Percentiles rank a stretch among this genome's conserved stretches.
phyloP scores from a whole-genome alignment of 2,329 filamentous ascomycete genomes.

The Thermothelomyces thermophilus region DNA sequence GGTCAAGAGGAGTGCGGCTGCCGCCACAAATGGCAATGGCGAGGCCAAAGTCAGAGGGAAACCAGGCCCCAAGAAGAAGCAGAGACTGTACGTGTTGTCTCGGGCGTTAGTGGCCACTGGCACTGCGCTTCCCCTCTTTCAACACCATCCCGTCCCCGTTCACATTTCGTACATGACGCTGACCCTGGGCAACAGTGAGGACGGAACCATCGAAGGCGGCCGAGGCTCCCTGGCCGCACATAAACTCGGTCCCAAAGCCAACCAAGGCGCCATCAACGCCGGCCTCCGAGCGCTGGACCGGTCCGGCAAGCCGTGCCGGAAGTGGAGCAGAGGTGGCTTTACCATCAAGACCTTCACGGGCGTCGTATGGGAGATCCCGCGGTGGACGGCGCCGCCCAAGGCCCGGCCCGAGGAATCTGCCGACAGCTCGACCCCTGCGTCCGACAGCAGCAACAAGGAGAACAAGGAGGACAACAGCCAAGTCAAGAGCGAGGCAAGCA shows the following conservation, averaged over 20 bases:
- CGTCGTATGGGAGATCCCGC: conserved; percentile 69
- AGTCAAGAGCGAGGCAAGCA: conserved; percentile 42
- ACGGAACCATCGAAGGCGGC: conserved; percentile 54
- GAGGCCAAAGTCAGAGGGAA: conserved; percentile 76
- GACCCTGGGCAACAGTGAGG: conserved; percentile 44
- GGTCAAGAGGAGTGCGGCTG: conserved; percentile 60
- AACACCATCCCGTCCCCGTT: not conserved
- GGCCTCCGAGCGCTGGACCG: conserved; percentile 90
- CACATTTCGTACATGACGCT: conserved; percentile 21
- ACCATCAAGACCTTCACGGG: conserved; percentile 90
- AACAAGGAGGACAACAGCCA: conserved; percentile 51
- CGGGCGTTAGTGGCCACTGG: no score
- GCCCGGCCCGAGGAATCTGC: conserved; percentile 40
- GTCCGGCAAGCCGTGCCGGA: conserved; percentile 83
- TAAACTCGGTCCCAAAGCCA: conserved; percentile 93
- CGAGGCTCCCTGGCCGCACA: conserved; percentile 51
- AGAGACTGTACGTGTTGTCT: conserved; percentile 66
- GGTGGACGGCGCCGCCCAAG: conserved; percentile 73
- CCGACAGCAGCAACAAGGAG: conserved; percentile 53
- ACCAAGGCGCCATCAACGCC: conserved; percentile 95
- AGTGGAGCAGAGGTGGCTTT: conserved; percentile 80
- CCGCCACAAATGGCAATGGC: conserved; percentile 39
- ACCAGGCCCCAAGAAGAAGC: conserved; percentile 95
- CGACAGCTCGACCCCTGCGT: conserved; percentile 41
- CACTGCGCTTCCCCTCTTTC: not conserved